A percentile compares a stretch with the other conserved stretches of the same genome.
Evolutionary conservation across 2,329 filamentous ascomycete genomes (phyloP).

Genomic region (Penicillium sp.): DNA sequence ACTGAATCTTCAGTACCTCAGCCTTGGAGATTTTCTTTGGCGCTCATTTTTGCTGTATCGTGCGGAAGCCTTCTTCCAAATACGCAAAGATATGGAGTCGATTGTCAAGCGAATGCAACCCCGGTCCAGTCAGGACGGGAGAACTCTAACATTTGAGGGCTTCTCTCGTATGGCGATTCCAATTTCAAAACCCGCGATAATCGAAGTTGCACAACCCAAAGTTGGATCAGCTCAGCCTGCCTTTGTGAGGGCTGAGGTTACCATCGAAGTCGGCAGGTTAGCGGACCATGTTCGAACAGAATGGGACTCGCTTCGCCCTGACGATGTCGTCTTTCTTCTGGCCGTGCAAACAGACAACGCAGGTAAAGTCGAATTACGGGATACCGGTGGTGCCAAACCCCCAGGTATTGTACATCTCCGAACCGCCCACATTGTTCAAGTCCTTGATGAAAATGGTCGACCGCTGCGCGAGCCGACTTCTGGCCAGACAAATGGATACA

Average conservation of each 20-base stretch:
- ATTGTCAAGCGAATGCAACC: conserved; percentile 80
- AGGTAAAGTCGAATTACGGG: conserved; percentile 26
- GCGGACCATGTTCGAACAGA: conserved; percentile 76
- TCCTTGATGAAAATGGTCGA: conserved; percentile 83
- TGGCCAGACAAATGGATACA: conserved; percentile 67
- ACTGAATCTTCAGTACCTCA: conserved; percentile 92
- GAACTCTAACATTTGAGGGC: conserved; percentile 73
- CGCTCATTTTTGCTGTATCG: conserved; percentile 87
- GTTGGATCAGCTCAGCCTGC: conserved; percentile 86
- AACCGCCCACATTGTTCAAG: conserved; percentile 81
- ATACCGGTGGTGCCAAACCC: conserved; percentile 54
- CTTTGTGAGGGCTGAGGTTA: conserved; percentile 82
- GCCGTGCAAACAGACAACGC: conserved; percentile 66
- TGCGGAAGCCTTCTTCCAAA: conserved; percentile 90
- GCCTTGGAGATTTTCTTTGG: conserved; percentile 96
- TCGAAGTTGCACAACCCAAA: conserved; percentile 80
- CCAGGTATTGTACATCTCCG: conserved; percentile 74
- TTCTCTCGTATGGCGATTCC: conserved; percentile 91
- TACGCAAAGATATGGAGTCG: conserved; percentile 87
- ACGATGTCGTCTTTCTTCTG: conserved; percentile 88
- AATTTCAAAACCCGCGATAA: conserved; percentile 81
- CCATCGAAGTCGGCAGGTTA: conserved; percentile 80
- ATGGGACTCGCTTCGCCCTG: conserved; percentile 85
- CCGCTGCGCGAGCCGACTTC: conserved; percentile 63
- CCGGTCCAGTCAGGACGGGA: conserved; percentile 65